Evolutionary conservation across 768 basidiomycete genomes (phyloP).

Genomic region (Tulasnella sp.): DNA sequence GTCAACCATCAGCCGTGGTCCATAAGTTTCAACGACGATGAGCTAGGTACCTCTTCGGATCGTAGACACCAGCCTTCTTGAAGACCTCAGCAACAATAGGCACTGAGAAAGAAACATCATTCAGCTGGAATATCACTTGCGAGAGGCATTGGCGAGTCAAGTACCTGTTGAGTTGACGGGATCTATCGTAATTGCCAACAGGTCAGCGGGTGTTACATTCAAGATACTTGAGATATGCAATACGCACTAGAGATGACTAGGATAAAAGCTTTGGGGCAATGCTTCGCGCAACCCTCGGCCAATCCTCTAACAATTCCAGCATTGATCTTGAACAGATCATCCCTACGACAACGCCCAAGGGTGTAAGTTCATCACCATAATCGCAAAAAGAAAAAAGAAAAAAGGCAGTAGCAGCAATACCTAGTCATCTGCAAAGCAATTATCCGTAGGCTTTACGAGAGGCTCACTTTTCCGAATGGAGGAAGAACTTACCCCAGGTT

Average conservation of each 20-base stretch:
- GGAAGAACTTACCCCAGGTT: constrained; percentile 64
- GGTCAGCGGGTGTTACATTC: neutral
- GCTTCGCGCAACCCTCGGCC: constrained; percentile 76
- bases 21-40: neutral
- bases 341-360: constrained; percentile 38
- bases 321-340: constrained; percentile 99
- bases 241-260: constrained; percentile 75
- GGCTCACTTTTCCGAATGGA: neutral
- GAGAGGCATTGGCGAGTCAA: neutral
- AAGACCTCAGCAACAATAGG: constrained; percentile 93
- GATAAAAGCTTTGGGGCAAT: constrained; percentile 80
- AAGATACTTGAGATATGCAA: too few species aligned
- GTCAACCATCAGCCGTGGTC: neutral
- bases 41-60: constrained; percentile 71
- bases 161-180: constrained; percentile 74
- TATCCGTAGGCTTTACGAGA: neutral
- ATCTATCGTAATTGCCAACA: constrained; percentile 28
- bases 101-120: constrained; percentile 44
- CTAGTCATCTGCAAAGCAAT: constrained; percentile 7
- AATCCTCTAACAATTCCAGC: constrained; percentile 93
- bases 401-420: constrained; percentile 18
- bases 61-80: constrained; percentile 84
- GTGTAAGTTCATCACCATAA: neutral
- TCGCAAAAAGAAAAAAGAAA: too few species aligned
- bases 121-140: neutral